Evolutionary conservation across 176 grass and related monocot species (phyloP), one percentile per base, ranked within the genome.

Genomic region (Tillandsia fasciculata): DNA sequence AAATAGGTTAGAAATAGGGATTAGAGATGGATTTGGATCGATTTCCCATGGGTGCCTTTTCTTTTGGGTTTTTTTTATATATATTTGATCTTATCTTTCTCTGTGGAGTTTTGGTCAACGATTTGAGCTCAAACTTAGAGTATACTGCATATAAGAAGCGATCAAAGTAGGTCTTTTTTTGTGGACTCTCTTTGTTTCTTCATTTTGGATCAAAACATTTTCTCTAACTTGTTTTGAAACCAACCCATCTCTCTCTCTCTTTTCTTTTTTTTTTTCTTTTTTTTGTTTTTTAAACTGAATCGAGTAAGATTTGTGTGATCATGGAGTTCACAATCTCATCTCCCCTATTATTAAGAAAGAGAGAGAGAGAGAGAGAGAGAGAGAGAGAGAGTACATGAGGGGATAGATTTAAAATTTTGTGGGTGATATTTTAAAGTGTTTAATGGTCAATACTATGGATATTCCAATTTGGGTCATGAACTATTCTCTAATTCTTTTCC

Each of bases 301-400:
- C 66, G 75, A 65, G 14, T 12, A 23, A 67, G 78, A 61, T 71
- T 48, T 70, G 48, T 75, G 17, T 61, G 13, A 61, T 61, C n/a
- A 33, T 63, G 66, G 72, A 28, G 72, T 20, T 17, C 66, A 18
- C 79, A 52, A 76, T 76, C 64, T 56, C 71, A 79, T 83, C 50
- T 72, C 29, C 29, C 0, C 29, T 33, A 33, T 33, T 33, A 33
- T 33, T 33, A 33, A 33, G 20, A 33, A 33, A 29, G 3, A 33
- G 6, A 4, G 3, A 33, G 0, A n/a, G n/a, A n/a, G 6, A 42
- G 4, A 28, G 2, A 28, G 2, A 28, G 27, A 28, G 23, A 24
- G 23, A 24, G 23, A 24, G 24, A 24, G 24, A 24, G 0, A 24
- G 1, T 24, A 24, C 1, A 24, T 24, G 24, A 24, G 24, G 24